Percentiles rank a stretch among this genome's conserved stretches.
These are phyloP conservation scores for Aspergillus vadensis DNA, from an alignment of 2,329 filamentous ascomycete genomes.

Conservation along the genomic window DNA sequence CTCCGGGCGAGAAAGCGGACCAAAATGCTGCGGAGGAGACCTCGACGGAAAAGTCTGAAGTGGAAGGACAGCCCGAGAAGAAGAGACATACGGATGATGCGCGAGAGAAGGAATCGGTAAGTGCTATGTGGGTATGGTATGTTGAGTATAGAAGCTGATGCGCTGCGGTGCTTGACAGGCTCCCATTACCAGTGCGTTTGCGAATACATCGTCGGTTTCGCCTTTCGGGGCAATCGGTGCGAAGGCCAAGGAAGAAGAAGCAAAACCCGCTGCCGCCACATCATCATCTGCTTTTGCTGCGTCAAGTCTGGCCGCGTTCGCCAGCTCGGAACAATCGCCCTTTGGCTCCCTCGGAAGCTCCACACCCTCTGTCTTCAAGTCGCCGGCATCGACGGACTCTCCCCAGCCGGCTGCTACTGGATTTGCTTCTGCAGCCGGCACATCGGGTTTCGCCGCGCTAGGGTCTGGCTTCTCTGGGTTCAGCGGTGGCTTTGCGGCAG, in stretches of 20 bases:
- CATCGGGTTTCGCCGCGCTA: conserved; percentile 43
- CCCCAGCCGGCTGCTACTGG: conserved; percentile 29
- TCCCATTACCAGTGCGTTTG: conserved; percentile 43
- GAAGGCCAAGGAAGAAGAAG: conserved; percentile 29
- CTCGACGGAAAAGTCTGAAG: conserved; percentile 18
- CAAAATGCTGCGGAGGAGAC: conserved; percentile 14
- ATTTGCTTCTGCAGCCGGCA: conserved; percentile 34
- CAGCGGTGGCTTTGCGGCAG: conserved; percentile 53
- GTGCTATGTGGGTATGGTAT: conserved; percentile 18
- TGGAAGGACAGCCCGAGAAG: conserved; percentile 44
- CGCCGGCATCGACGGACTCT: conserved; percentile 25
- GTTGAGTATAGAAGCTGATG: neutral
- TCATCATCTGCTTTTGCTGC: conserved; percentile 66
- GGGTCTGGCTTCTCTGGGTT: conserved; percentile 42
- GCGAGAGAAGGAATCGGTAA: conserved; percentile 36
- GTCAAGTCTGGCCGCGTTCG: conserved; percentile 69
- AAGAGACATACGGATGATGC: conserved; percentile 48
- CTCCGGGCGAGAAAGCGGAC: conserved; percentile 18
- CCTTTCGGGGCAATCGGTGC: conserved; percentile 43
- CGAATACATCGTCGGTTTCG: conserved; percentile 46
- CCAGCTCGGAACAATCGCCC: conserved; percentile 62
- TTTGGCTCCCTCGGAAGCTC: conserved; percentile 60
- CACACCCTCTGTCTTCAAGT: conserved; percentile 47
- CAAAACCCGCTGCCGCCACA: conserved; percentile 42
- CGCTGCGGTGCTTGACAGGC: conserved; percentile 22